Percentiles rank a stretch among this genome's conserved stretches.
phyloP scores from a whole-genome alignment of 2,329 filamentous ascomycete species.

The Anthostomella pinea region DNA sequence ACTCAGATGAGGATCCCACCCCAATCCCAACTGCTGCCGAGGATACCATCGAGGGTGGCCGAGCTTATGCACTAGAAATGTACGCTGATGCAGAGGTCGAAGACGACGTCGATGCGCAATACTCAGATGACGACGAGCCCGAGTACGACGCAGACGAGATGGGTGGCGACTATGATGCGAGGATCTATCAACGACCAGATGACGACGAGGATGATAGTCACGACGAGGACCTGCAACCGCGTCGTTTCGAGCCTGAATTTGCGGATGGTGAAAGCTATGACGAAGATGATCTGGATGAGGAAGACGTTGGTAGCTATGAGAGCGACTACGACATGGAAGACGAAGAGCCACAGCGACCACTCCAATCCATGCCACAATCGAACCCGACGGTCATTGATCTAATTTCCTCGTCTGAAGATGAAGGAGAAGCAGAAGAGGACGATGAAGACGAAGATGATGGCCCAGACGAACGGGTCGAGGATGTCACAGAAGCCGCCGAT shows the following conservation, averaged over 20 bases:
- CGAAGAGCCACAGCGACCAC: slow-evolving; percentile 10
- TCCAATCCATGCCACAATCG: slow-evolving; percentile 10
- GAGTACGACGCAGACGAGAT: slow-evolving; percentile 31
- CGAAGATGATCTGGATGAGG: slow-evolving; percentile 18
- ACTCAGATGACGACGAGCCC: slow-evolving; percentile 29
- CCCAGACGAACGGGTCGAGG: no score
- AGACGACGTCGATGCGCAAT: slow-evolving; percentile 25
- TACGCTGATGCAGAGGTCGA: slow-evolving; percentile 26
- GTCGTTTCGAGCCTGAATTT: slow-evolving; percentile 28
- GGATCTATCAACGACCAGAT: slow-evolving; percentile 27
- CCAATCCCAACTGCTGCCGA: slow-evolving; percentile 16
- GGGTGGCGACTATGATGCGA: slow-evolving; percentile 32
- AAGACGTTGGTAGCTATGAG: slow-evolving; percentile 16
- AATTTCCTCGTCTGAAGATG: slow-evolving; percentile 25
- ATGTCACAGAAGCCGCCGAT: no score
- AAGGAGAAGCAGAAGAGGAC: slow-evolving; percentile 16
- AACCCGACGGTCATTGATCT: slow-evolving; percentile 25
- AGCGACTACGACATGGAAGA: slow-evolving; percentile 21
- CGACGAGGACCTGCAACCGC: slow-evolving; percentile 27
- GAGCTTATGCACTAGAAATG: slow-evolving; percentile 16
- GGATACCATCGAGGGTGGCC: slow-evolving; percentile 15
- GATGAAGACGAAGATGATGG: slow-evolving; percentile 14
- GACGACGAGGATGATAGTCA: slow-evolving; percentile 33
- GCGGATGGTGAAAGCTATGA: slow-evolving; percentile 26
- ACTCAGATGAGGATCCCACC: slow-evolving; percentile 22